A percentile compares a stretch with the other conserved stretches of the same genome.
Evolutionary conservation across 306 rosid species (phyloP).

Genomic region (Sophora flavescens): DNA sequence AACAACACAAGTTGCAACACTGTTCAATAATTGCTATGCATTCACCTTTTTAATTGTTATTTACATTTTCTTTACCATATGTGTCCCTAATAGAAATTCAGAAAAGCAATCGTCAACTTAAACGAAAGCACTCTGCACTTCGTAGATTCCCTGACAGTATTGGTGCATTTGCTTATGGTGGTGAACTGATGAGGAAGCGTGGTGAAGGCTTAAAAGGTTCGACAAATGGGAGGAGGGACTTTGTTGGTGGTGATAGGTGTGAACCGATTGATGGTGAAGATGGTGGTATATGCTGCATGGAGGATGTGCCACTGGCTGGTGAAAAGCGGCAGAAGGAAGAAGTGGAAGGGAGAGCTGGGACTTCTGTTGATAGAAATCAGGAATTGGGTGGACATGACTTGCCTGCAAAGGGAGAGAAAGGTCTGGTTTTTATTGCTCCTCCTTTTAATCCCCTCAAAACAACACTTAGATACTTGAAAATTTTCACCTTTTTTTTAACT

Average conservation of each 20-base stretch:
- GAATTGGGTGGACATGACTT: conserved; percentile 39
- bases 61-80: conserved; percentile 19
- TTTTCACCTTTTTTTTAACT: background rate
- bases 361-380: conserved; percentile 29
- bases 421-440: conserved; percentile 28
- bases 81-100: conserved; percentile 45
- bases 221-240: background rate
- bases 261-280: background rate
- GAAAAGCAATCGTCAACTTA: conserved; percentile 39
- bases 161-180: background rate
- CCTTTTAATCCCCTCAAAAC: conserved; percentile 17
- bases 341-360: conserved; percentile 36
- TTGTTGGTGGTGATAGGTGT: conserved; percentile 2
- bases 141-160: conserved; percentile 36
- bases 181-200: background rate
- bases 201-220: conserved; percentile 27
- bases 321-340: conserved; percentile 33
- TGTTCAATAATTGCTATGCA: conserved; percentile 15
- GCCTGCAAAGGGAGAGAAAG: conserved; percentile 44
- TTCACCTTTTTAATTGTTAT: background rate
- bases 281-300: conserved; percentile 33
- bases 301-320: conserved; percentile 14
- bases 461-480: background rate
- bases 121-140: conserved; percentile 54
- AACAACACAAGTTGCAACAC: conserved; percentile 1